Conservation (phyloP, 768 basidiomycete species). For the Vararia minispora region DNA sequence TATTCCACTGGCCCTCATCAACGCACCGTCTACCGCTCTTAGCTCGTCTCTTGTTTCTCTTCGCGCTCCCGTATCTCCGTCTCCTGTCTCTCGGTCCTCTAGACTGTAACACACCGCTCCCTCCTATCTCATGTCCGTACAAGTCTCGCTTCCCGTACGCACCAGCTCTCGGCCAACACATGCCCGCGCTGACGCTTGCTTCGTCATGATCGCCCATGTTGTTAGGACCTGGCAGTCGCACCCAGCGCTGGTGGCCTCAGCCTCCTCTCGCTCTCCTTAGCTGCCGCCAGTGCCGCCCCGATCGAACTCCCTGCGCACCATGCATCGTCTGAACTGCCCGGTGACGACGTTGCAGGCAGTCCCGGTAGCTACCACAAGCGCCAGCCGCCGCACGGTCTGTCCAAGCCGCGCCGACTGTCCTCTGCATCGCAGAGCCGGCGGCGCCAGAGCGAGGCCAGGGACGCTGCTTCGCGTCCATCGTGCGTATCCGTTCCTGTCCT, state of each 20-base stretch:
- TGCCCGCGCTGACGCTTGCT: not conserved
- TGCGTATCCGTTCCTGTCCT: constrained; percentile 29
- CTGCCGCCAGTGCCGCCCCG: constrained; percentile 39
- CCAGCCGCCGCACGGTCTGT: constrained; percentile 16
- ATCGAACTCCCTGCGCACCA: constrained; percentile 24
- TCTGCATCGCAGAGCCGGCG: constrained; percentile 62
- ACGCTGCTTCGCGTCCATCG: constrained; percentile 66
- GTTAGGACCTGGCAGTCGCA: constrained; percentile 3
- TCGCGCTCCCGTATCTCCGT: not conserved
- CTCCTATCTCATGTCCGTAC: constrained; percentile 7
- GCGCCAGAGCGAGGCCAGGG: constrained; percentile 67
- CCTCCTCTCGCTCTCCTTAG: constrained; percentile 59
- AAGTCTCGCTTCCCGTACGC: too few species aligned
- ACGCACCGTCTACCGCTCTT: constrained; percentile 7
- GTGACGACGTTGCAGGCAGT: constrained; percentile 12
- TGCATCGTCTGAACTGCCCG: constrained; percentile 4
- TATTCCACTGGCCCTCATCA: too few species aligned
- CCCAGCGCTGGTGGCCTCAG: constrained; percentile 22
- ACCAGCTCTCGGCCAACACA: constrained; percentile 4
- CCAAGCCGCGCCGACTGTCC: constrained; percentile 58
- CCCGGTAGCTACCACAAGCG: constrained; percentile 14
- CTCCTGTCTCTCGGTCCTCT: too few species aligned
- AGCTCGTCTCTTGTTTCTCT: constrained; percentile 4
- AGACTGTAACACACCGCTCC: too few species aligned
- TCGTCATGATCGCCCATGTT: not conserved